These are phyloP conservation scores for Elasticomyces elasticus DNA, from an alignment of 495 filamentous ascomycete species.

Conservation along the genomic window DNA sequence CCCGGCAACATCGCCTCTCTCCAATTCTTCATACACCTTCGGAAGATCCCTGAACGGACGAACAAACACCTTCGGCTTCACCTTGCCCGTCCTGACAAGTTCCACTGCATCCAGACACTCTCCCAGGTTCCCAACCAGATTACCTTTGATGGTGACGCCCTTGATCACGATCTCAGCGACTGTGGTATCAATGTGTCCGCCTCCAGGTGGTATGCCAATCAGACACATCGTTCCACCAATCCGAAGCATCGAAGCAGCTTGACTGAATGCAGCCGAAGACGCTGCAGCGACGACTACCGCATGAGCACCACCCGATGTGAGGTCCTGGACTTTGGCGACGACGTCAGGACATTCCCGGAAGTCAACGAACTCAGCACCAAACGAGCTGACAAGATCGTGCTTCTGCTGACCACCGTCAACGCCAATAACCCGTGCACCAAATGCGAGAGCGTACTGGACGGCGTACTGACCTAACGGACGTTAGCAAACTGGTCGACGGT, in stretches of 20 bases:
- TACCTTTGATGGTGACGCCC: slow-evolving; percentile 39
- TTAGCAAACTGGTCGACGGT: background rate
- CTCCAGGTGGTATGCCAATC: slow-evolving; percentile 40
- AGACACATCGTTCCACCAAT: slow-evolving; percentile 42
- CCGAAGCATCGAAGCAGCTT: slow-evolving; percentile 43
- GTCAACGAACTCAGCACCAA: slow-evolving; percentile 41
- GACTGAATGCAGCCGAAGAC: slow-evolving; percentile 37
- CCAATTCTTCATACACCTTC: slow-evolving; percentile 35
- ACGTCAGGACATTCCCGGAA: slow-evolving; percentile 32
- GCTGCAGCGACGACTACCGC: slow-evolving; percentile 39
- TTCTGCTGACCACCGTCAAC: slow-evolving; percentile 39
- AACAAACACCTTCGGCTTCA: slow-evolving; percentile 39
- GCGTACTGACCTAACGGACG: slow-evolving; percentile 25
- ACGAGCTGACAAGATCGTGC: slow-evolving; percentile 33
- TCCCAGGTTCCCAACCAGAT: slow-evolving; percentile 41
- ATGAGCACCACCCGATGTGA: slow-evolving; percentile 39
- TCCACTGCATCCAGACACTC: slow-evolving; percentile 46
- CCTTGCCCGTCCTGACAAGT: slow-evolving; percentile 36
- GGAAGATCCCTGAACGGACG: slow-evolving; percentile 38
- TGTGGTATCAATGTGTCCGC: slow-evolving; percentile 36
- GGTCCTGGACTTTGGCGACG: slow-evolving; percentile 32
- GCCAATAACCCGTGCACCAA: slow-evolving; percentile 39
- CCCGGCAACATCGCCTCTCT: slow-evolving; percentile 38
- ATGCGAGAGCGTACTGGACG: slow-evolving; percentile 42
- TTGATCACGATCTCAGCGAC: slow-evolving; percentile 43